Base-by-base conservation (phyloP, 805 yeast species). In the Pichia nanzhaoensis region DNA sequence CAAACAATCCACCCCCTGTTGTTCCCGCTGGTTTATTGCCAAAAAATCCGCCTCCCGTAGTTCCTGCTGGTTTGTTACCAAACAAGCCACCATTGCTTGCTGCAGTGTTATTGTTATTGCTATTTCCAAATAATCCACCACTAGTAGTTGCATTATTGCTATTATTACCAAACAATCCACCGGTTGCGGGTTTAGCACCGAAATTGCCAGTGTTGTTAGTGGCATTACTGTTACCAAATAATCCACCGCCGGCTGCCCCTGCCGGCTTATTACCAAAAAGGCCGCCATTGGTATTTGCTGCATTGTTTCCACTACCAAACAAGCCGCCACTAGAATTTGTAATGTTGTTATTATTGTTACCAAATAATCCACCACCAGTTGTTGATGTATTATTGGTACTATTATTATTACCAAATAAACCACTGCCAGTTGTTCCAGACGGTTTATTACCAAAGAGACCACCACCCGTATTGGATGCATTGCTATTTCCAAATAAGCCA, bases 301-400 rank as follows among this genome's bases (percentile, higher is more conserved):
- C 36, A 20, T 41, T 64, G 37, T 39, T 42, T n/a, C 73, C 75
- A 39, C 37, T 42, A 18, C 74, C 75, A 55, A 71, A 71, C 34
- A 70, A 46, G 54, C 53, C 46, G 45, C 41, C 49, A 55, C 47
- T 48, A 51, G 46, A 39, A 40, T 41, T 24, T 10, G 28, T 30
- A 45, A 19, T 37, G 36, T 14, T 55, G 37, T 51, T 51, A 14
- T 49, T 22, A 17, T 61, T 60, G 34, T 47, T 49, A 34, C 68
- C 65, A 48, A 63, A 63, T 8, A 56, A 32, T 10, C 67, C 66
- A 27, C 60, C 59, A 42, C 60, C 31, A 13, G 47, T 34, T 49
- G 63, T 52, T 52, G 12, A 51, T 30, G 28, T 7, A 24, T 6
- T 24, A 10, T 24, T 24, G 28, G 6, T 30, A 14, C 33, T 7